Evolutionary conservation across 164 flowering plant genomes (phyloP).

Genomic region (Nymphaea colorata): DNA sequence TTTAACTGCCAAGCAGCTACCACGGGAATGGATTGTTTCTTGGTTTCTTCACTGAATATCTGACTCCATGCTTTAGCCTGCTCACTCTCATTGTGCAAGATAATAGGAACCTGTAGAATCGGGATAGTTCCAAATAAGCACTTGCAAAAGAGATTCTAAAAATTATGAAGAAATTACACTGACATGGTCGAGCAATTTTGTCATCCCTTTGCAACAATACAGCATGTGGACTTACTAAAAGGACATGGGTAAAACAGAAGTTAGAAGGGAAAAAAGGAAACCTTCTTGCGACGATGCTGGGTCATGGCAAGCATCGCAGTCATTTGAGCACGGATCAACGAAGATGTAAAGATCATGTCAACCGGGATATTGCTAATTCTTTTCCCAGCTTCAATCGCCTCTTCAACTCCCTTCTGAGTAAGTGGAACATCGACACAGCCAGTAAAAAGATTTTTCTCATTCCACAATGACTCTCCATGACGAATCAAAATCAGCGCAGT

Average conservation of each 20-base stretch:
- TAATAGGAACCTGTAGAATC: conserved; percentile 67
- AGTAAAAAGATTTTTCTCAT: conserved; percentile 87
- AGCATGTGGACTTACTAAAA: too few relatives aligned
- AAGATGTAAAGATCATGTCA: conserved; percentile 84
- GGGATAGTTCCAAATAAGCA: neutral
- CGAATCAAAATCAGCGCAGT: conserved; percentile 78
- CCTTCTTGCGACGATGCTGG: conserved; percentile 95
- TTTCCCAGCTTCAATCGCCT: conserved; percentile 96
- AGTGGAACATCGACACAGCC: conserved; percentile 99
- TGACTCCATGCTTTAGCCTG: conserved; percentile 84
- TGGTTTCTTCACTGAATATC: conserved; percentile 83
- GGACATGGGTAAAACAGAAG: too few relatives aligned
- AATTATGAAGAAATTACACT: neutral
- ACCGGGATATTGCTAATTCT: conserved; percentile 94
- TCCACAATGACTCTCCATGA: conserved; percentile 98
- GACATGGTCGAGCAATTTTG: too few relatives aligned
- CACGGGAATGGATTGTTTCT: conserved; percentile 86
- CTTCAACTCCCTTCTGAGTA: conserved; percentile 85
- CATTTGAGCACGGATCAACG: conserved; percentile 95
- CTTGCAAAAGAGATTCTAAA: neutral
- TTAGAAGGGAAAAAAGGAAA: conserved; percentile 4
- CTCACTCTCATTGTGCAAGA: conserved; percentile 75
- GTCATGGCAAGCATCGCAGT: conserved; percentile 99
- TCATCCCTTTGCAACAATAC: too few relatives aligned
- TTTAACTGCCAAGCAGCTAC: conserved; percentile 88